phyloP scores from a whole-genome alignment of 1,284 basidiomycete genomes.

The Melampsora americana region DNA sequence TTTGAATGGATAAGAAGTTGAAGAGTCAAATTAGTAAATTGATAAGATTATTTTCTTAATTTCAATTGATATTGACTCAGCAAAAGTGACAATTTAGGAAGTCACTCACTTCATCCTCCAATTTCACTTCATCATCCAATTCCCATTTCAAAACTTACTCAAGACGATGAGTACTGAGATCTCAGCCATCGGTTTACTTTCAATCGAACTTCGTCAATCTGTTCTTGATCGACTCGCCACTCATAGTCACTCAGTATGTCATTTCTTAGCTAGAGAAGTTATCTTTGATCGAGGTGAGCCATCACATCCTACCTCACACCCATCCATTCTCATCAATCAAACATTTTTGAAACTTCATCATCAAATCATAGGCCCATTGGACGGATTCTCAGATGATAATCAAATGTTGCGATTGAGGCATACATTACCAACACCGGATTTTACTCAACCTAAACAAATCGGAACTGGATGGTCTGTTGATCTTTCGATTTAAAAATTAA shows the following conservation, averaged over 20 bases:
- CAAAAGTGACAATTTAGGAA: too few species aligned
- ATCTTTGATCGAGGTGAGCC: conserved; percentile 29
- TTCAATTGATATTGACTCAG: too few species aligned
- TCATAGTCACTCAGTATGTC: conserved; percentile 26
- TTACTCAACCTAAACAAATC: conserved; percentile 5
- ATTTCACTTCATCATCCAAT: neutral
- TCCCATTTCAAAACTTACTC: neutral
- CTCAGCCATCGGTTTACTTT: conserved; percentile 10
- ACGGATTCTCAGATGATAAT: conserved; percentile 2
- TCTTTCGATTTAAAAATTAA: neutral
- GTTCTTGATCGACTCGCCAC: conserved; percentile 33
- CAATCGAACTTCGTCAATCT: conserved; percentile 10
- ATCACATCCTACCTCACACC: neutral
- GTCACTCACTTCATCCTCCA: neutral
- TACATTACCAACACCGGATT: conserved; percentile 17
- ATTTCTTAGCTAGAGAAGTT: conserved; percentile 20
- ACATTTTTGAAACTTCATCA: too few species aligned
- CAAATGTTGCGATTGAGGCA: conserved; percentile 35
- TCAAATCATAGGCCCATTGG: conserved; percentile 20
- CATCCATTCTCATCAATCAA: too few species aligned
- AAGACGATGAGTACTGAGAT: conserved; percentile 30
- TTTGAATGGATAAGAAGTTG: neutral
- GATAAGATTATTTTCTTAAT: too few species aligned
- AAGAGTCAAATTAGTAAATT: neutral
- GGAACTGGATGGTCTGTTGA: conserved; percentile 30